Percentiles rank a stretch among this genome's conserved stretches.
Evolutionary conservation across 345 rosid genomes (phyloP).

Genomic region (Salix udensis): DNA sequence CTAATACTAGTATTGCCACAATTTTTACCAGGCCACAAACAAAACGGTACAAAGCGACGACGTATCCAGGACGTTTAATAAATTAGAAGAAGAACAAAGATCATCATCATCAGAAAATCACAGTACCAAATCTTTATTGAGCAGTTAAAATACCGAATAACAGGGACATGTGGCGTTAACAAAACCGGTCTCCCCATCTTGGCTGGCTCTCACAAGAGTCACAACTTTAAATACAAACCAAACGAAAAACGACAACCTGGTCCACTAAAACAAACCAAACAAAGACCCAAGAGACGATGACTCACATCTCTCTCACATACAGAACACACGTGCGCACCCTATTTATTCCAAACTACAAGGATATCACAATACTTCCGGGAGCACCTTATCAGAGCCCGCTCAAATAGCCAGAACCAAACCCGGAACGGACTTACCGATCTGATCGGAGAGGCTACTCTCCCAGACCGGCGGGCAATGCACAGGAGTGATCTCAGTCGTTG

Average conservation of each 20-base stretch:
- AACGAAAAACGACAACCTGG: too few relatives aligned
- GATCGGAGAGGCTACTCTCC: conserved; percentile 78
- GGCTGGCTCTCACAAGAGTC: neutral
- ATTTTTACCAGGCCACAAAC: neutral
- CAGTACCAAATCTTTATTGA: neutral
- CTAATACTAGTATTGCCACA: neutral
- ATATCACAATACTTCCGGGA: conserved; percentile 9
- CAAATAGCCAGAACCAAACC: conserved; percentile 82
- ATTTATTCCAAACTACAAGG: neutral
- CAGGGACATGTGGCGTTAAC: neutral
- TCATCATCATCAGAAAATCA: neutral
- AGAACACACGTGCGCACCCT: conserved; percentile 17
- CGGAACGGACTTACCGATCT: conserved; percentile 81
- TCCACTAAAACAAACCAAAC: neutral
- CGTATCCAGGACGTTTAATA: too few relatives aligned
- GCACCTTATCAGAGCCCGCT: conserved; percentile 21
- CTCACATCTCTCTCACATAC: conserved; percentile 31
- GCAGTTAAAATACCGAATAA: neutral
- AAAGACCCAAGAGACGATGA: neutral
- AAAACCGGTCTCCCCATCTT: neutral
- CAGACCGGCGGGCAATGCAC: conserved; percentile 66
- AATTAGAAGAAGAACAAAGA: neutral
- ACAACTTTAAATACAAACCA: neutral
- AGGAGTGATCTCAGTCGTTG: conserved; percentile 38
- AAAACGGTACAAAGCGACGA: neutral